Evolutionary conservation across 768 basidiomycete genomes (phyloP).

Genomic region (Crepidotus variabilis): DNA sequence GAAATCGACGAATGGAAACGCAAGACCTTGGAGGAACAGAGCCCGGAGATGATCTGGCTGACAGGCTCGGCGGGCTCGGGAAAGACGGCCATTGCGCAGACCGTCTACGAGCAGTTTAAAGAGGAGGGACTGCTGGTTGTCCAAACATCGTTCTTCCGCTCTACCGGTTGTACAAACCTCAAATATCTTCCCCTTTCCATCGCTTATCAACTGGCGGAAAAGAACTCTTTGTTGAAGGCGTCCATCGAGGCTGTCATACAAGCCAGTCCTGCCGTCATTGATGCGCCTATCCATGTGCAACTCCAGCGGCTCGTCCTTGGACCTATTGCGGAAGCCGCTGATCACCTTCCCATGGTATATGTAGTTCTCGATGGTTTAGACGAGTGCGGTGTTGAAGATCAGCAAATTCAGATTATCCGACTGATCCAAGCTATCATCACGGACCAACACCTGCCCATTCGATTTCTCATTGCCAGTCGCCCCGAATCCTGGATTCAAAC

Average conservation of each 20-base stretch:
- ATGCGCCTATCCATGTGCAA: slow-evolving; percentile 3
- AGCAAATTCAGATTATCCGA: no score
- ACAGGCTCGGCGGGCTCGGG: no score
- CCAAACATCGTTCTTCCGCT: slow-evolving; percentile 3
- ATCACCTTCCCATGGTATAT: background rate
- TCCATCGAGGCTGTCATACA: slow-evolving; percentile 1
- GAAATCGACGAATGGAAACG: background rate
- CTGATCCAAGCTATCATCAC: no score
- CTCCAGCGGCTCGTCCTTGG: slow-evolving; percentile 2
- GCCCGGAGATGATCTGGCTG: slow-evolving; percentile 4
- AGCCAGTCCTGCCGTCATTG: slow-evolving; percentile 2
- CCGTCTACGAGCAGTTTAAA: no score
- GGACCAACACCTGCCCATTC: slow-evolving; percentile 1
- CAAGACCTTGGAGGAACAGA: background rate
- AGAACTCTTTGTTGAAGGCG: background rate
- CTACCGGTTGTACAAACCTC: no score
- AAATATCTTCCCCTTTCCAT: slow-evolving; percentile 5
- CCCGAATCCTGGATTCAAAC: no score
- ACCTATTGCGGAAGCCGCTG: background rate
- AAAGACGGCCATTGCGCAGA: no score
- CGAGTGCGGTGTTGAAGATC: no score
- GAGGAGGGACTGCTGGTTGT: background rate
- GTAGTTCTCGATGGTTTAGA: no score
- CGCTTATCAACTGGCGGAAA: slow-evolving; percentile 6
- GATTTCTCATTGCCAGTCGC: no score